phyloP scores from a whole-genome alignment of 2,329 filamentous ascomycete genomes.

The Endothia cerciana region DNA sequence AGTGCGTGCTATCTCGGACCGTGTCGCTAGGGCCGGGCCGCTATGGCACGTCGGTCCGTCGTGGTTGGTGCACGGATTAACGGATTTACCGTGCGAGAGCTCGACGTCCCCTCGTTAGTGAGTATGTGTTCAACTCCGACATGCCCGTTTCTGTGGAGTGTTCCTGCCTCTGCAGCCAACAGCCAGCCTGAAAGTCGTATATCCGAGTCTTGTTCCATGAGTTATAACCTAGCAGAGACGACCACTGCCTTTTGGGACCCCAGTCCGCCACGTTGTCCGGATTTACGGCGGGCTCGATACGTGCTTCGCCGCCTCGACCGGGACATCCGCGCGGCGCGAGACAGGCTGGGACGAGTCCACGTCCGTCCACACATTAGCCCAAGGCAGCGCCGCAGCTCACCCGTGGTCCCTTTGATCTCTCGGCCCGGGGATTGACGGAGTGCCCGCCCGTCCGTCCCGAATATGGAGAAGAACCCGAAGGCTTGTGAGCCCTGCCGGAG shows the following conservation, averaged over 20 bases:
- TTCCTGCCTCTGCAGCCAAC: background rate
- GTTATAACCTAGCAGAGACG: background rate
- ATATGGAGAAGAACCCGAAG: conserved; percentile 31
- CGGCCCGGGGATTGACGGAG: background rate
- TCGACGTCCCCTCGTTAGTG: background rate
- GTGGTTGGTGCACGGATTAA: conserved; percentile 4
- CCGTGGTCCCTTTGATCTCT: background rate
- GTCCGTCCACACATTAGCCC: background rate
- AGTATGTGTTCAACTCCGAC: background rate
- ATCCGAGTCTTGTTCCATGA: background rate
- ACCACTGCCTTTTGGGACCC: background rate
- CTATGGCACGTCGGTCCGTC: background rate
- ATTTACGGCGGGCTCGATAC: conserved; percentile 1
- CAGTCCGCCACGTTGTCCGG: background rate
- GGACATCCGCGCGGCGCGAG: background rate
- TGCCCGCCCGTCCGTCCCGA: background rate
- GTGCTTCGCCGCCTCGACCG: background rate
- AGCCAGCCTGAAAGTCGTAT: background rate
- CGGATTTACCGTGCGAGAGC: conserved; percentile 11
- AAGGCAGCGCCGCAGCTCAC: background rate
- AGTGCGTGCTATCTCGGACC: no score
- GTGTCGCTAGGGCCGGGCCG: no score
- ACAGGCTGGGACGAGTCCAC: background rate
- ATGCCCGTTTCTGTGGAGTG: no score
- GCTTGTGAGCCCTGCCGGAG: conserved; percentile 29